Evolutionary conservation across 2,329 filamentous ascomycete species (phyloP), one percentile per base, ranked within the genome.

Genomic region (Epichloe hybrida): DNA sequence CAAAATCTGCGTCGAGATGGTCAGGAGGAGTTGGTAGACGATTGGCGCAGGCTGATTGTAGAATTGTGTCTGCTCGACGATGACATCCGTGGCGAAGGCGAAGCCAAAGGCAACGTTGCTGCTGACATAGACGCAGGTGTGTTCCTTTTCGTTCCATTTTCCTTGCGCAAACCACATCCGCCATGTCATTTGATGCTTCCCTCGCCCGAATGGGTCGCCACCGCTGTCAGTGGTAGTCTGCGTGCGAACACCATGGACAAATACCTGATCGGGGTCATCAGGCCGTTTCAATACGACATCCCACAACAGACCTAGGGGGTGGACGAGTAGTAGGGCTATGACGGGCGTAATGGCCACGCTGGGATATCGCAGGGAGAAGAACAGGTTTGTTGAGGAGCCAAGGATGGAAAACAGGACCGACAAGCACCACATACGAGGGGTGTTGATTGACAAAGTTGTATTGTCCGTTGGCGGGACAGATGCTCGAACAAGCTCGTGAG

Each of bases 41-140:
- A 94, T 81, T 36, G 80, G 77, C 8, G 84, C 82, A 44, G 89
- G 78, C 64, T 94, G 88, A 50, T 88, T 82, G 67, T 95, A 95
- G 66, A 94, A 95, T 54, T 87, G 81, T 27, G 86, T 88, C 69
- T 94, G 88, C 65, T 94, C 88, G 49, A 94, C 86, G 58, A 95
- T 93, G 53, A 93, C 84, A 69, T 93, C 87, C 31, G 88, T 93
- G 7, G 87, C 87, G 67, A 93, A 93, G 27, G 88, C 87, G 66
- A 93, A 93, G 2, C 87, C 88, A 63, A 93, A 93, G 20, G 87
- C 88, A 41, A 93, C 86, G 62, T 93, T 93, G 68, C 86, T 91
- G 72, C 84, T 88, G 58, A 93, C 88, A 59, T 93, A 93, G 48
- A 93, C 86, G 62, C 87, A 93, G 41, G 84, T 86, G 65, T 93